These are phyloP conservation scores for Crithidia expoeki DNA, from an alignment of 208 protist genomes.

Conservation along the genomic window DNA sequence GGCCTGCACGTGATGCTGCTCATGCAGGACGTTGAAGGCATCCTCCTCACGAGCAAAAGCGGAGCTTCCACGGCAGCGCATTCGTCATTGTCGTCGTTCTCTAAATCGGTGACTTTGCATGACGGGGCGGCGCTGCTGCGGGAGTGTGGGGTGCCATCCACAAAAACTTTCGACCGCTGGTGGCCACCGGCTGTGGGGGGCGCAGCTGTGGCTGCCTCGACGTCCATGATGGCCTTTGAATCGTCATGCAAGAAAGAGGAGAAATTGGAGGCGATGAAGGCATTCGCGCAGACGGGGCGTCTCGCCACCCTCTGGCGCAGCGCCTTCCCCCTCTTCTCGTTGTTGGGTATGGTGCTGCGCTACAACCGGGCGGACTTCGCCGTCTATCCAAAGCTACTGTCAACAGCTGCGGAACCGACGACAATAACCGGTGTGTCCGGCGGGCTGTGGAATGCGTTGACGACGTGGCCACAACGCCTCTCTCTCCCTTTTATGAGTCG, in stretches of 20 bases:
- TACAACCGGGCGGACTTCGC: conserved; percentile 50
- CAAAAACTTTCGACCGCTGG: conserved; percentile 6
- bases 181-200: background rate
- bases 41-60: conserved; percentile 32
- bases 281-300: background rate
- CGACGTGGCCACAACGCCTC: background rate
- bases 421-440: background rate
- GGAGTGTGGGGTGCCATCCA: conserved; percentile 17
- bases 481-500: background rate
- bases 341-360: conserved; percentile 47
- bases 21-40: conserved; percentile 54
- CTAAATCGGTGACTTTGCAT: background rate
- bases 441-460: background rate
- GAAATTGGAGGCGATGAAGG: conserved; percentile 8
- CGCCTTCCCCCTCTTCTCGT: conserved; percentile 42
- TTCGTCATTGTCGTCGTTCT: background rate
- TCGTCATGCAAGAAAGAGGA: background rate
- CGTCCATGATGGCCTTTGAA: conserved; percentile 8
- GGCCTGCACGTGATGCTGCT: conserved; percentile 58
- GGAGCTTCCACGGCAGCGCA: background rate
- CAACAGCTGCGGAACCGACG: background rate
- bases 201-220: background rate
- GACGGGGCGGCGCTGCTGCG: conserved; percentile 14
- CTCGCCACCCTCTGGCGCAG: conserved; percentile 36
- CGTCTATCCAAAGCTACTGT: conserved; percentile 29